phyloP scores from a whole-genome alignment of 768 basidiomycete genomes.

The Agrocybe chaxingu region DNA sequence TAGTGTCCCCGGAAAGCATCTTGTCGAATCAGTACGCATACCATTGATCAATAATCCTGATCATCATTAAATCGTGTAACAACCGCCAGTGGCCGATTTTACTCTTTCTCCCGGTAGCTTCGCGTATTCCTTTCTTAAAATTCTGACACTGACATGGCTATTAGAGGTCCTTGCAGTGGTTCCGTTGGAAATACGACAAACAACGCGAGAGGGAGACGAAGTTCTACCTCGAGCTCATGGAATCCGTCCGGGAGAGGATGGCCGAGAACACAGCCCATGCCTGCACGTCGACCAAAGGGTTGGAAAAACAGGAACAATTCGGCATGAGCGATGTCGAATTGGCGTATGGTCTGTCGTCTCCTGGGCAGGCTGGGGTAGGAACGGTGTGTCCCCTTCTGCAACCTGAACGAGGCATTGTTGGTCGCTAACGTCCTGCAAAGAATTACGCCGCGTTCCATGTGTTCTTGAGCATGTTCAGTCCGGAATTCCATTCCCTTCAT shows the following conservation, averaged over 20 bases:
- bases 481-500: neutral
- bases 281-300: conserved; percentile 34
- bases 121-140: neutral
- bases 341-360: conserved; percentile 33
- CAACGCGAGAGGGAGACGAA: conserved; percentile 21
- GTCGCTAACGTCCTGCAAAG: conserved; percentile 1
- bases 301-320: conserved; percentile 38
- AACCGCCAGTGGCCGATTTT: conserved; percentile 14
- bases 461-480: conserved; percentile 10
- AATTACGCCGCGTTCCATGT: conserved; percentile 11
- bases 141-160: neutral
- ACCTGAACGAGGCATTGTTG: neutral
- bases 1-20: conserved; percentile 15
- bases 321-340: conserved; percentile 39
- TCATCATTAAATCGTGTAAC: neutral
- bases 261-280: conserved; percentile 18
- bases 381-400: conserved; percentile 17
- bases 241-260: conserved; percentile 21
- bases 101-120: conserved; percentile 12
- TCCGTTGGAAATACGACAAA: conserved; percentile 22
- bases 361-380: conserved; percentile 25
- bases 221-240: conserved; percentile 22
- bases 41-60: neutral
- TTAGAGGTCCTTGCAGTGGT: conserved; percentile 28
- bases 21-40: conserved; percentile 17